Percentiles rank a stretch among this genome's conserved stretches.
phyloP scores from a whole-genome alignment of 768 basidiomycete species.

The Asterophora parasitica region DNA sequence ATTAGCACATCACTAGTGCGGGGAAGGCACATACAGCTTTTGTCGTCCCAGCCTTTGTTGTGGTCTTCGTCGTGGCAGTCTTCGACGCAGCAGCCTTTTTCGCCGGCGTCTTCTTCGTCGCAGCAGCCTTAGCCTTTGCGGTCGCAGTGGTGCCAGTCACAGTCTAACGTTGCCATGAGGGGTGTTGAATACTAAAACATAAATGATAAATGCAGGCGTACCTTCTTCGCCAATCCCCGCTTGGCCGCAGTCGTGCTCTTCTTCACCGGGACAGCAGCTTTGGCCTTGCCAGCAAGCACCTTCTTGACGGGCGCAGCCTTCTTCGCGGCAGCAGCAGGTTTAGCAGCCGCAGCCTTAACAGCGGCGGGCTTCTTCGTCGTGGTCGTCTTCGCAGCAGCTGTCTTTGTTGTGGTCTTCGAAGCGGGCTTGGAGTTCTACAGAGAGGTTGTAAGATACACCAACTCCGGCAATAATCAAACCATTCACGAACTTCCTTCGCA shows the following conservation, averaged over 20 bases:
- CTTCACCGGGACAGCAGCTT: constrained; percentile 29
- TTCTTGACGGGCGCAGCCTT: constrained; percentile 23
- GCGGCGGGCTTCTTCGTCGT: constrained; percentile 32
- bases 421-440: constrained; percentile 44
- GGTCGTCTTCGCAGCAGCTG: constrained; percentile 27
- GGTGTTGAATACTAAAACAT: no score
- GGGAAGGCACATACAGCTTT: no score
- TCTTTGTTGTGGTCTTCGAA: constrained; percentile 33
- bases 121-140: constrained; percentile 35
- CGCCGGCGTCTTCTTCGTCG: constrained; percentile 30
- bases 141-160: constrained; percentile 45
- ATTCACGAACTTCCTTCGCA: constrained; percentile 54
- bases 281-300: constrained; percentile 15
- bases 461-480: not conserved
- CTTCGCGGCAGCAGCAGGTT: constrained; percentile 18
- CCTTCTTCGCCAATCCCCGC: constrained; percentile 59
- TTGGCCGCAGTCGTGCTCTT: constrained; percentile 38
- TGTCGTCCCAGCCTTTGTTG: constrained; percentile 23
- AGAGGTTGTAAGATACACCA: constrained; percentile 5
- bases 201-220: no score
- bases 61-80: constrained; percentile 26
- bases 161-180: no score
- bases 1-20: no score
- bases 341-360: constrained; percentile 26
- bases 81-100: constrained; percentile 32